Conservation (phyloP, 495 filamentous ascomycete species). For the Physcia stellaris region DNA sequence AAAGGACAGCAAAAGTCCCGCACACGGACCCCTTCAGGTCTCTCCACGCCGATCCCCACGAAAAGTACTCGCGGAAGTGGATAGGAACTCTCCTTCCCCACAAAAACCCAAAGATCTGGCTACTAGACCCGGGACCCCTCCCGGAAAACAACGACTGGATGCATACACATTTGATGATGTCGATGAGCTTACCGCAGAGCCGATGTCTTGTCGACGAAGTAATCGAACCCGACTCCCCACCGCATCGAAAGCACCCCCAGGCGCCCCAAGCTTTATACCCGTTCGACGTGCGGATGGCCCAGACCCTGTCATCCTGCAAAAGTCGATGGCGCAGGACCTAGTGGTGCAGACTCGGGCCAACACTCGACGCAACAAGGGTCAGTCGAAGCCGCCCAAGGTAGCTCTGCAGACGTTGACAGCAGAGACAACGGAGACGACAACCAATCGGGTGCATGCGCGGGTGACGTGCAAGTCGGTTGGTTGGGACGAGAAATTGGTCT, state of each 20-base stretch:
- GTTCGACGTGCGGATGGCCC: constrained; percentile 42
- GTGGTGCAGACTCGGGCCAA: constrained; percentile 39
- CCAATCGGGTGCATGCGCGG: neutral
- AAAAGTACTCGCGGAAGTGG: constrained; percentile 36
- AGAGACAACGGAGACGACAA: constrained; percentile 4
- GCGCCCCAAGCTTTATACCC: constrained; percentile 34
- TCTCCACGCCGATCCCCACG: constrained; percentile 28
- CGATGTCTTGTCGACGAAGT: constrained; percentile 26
- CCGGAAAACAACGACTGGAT: constrained; percentile 6
- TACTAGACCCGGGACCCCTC: constrained; percentile 16
- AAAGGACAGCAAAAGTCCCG: constrained; percentile 21
- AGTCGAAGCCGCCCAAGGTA: constrained; percentile 31
- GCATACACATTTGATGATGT: constrained; percentile 12
- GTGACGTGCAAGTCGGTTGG: constrained; percentile 9
- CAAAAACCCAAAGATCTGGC: constrained; percentile 25
- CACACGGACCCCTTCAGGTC: constrained; percentile 16
- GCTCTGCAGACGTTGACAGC: constrained; percentile 28
- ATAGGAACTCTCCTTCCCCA: constrained; percentile 40
- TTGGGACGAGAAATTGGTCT: constrained; percentile 16
- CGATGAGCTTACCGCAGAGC: constrained; percentile 12
- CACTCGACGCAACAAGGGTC: constrained; percentile 44
- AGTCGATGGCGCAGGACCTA: constrained; percentile 44
- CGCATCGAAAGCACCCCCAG: constrained; percentile 14
- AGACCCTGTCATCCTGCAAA: constrained; percentile 41
- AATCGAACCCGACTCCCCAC: constrained; percentile 24